Evolutionary conservation across 306 rosid species (phyloP), one percentile per base, ranked within the genome.

Genomic region (Malus sieversii): DNA sequence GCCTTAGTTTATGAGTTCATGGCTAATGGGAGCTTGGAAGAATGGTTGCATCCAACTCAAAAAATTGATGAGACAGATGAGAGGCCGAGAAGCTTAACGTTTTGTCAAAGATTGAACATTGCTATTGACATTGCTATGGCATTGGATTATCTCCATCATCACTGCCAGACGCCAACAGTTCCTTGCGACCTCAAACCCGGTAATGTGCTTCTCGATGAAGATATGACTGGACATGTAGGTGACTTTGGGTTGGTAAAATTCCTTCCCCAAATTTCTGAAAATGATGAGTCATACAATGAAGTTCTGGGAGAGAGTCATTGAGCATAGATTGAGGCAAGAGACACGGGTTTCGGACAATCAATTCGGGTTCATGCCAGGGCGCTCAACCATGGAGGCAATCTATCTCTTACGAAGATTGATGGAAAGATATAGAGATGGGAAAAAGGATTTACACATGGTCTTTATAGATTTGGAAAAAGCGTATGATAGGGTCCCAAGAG

Each of bases 1-100:
- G 83, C 84, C 66, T 13, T 84, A 20, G 72, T 84, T 6, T 82
- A 74, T 48, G 82, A 86, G 66, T 87, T 70, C 79, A 84, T 84
- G 86, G 10, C 70, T 2, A 84, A 87, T 3, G 82, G 86, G 5
- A 84, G 68, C 58, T 53, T 87, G 7, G 86, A 77, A 0, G 22
- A 55, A 33, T 84, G 90, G 86, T 18, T 82, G 20, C 80, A 78
- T 79, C 65, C 82, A 35, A 18, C 27, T 23, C 18, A 59, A n/a
- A 51, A 8, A 29, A 20, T 45, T 35, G 11, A 3, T 0, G 29
- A 10, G 18, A 58, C 6, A 11, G 44, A 55, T 66, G 35, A 22
- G 6, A 6, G 57, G 3, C 32, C 38, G 16, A 74, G 20, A 45
- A 81, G 62, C 13, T 72, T 81, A 76, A 85, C 19, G 60, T 19